Evolutionary conservation across 208 protist genomes (phyloP), one percentile per base, ranked within the genome.

Genomic region (Acanthamoeba healyi): DNA sequence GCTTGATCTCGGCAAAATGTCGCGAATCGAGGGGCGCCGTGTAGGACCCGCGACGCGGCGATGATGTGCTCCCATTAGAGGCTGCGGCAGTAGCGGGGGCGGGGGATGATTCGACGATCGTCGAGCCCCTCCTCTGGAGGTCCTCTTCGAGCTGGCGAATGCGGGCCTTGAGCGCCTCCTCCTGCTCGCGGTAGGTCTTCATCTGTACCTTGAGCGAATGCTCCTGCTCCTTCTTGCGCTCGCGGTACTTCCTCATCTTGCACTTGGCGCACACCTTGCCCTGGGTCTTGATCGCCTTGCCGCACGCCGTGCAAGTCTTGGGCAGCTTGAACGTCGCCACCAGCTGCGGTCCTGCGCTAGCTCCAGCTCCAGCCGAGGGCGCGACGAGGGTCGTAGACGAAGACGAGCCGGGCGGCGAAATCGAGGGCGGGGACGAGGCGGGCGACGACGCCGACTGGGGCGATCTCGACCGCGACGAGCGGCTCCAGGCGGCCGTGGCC

Each of bases 231-330:
- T 84, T 84, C 74, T 84, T 84, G 74, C 74, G 74, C 42, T 84
- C 74, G 74, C 74, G 74, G 74, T 84, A 84, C 74, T 84, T 84
- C 74, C 74, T 84, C 74, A 84, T 84, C 74, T 84, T 84, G 74
- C 74, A 84, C 26, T 84, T 84, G 74, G 74, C 74, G 74, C 74
- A 84, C 10, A 84, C 74, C 44, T 84, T 84, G 74, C 74, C 74
- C 74, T 84, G 74, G 44, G 74, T 84, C 74, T 84, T 84, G 17
- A 84, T 84, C n/a, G 74, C 42, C 22, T 84, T 84, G 0, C 74
- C 74, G 26, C 74, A 84, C 19, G 74, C 40, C 74, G 74, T 84
- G 44, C 74, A 84, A 42, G 74, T 84, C 74, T 84, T 84, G n/a
- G 74, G 74, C 6, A 84, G 42, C 44, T 84, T 84, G 42, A 84